Evolutionary conservation across 441 rosid species (phyloP).

Genomic region (Daphne laureola): DNA sequence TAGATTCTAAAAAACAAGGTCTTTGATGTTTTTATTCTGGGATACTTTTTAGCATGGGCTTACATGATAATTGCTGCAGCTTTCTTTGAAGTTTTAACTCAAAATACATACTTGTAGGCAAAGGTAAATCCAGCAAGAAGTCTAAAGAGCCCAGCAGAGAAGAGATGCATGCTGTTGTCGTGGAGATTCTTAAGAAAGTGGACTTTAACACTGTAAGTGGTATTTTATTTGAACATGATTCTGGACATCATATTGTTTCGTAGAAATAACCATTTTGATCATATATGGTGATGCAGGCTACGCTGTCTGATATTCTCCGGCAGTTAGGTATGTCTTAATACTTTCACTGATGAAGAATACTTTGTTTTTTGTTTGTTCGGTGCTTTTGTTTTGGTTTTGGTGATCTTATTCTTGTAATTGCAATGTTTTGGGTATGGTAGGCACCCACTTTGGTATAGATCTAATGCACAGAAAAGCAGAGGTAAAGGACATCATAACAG

Average conservation of each 20-base stretch:
- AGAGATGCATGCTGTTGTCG: constrained; percentile 83
- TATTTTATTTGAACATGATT: constrained; percentile 6
- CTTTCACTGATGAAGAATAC: background rate
- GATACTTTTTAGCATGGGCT: too few relatives aligned
- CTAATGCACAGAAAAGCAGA: constrained; percentile 81
- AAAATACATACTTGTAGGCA: constrained; percentile 20
- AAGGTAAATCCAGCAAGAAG: constrained; percentile 60
- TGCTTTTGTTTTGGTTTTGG: background rate
- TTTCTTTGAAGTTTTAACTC: too few relatives aligned
- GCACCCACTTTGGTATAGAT: constrained; percentile 60
- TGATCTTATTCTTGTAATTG: constrained; percentile 2
- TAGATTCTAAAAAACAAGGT: background rate
- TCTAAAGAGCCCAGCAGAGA: constrained; percentile 72
- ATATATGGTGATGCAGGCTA: constrained; percentile 51
- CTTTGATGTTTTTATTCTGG: too few relatives aligned
- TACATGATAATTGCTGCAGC: background rate
- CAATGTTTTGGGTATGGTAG: constrained; percentile 29
- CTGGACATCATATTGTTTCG: constrained; percentile 4
- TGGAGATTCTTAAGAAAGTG: constrained; percentile 75
- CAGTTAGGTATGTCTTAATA: constrained; percentile 54
- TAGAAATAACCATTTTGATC: background rate
- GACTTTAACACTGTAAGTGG: constrained; percentile 89
- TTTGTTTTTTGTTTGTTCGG: background rate
- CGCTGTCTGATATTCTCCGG: constrained; percentile 78
- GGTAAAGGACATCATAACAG: constrained; percentile 85